phyloP scores from a whole-genome alignment of 441 rosid species.

The Kokia cookei region DNA sequence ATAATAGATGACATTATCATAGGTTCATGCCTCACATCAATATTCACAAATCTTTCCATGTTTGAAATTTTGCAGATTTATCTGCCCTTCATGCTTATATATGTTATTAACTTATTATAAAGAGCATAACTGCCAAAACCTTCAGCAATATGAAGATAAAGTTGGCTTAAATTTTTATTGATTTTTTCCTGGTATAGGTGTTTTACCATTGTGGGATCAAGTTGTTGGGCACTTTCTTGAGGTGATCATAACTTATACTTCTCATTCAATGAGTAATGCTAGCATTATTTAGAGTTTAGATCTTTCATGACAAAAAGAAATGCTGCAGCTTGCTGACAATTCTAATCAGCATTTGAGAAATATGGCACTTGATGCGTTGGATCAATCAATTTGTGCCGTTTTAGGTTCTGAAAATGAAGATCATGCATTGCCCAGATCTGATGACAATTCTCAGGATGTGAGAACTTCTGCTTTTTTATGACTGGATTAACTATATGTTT shows the following conservation, averaged over 20 bases:
- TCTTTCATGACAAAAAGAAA: constrained; percentile 29
- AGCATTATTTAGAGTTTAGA: constrained; percentile 13
- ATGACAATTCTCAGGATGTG: constrained; percentile 47
- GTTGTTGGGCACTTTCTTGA: constrained; percentile 89
- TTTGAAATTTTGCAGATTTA: not conserved
- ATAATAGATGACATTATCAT: not conserved
- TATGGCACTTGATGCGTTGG: constrained; percentile 93
- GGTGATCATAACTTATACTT: constrained; percentile 40
- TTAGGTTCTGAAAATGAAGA: constrained; percentile 79
- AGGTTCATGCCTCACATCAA: not conserved
- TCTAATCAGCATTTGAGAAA: constrained; percentile 76
- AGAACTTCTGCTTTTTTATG: constrained; percentile 25
- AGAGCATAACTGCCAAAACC: not conserved
- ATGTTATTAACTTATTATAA: not conserved
- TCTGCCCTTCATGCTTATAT: not conserved
- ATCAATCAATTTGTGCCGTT: constrained; percentile 90
- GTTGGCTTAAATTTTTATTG: not conserved
- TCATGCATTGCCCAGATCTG: constrained; percentile 33
- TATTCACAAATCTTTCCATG: not conserved
- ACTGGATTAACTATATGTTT: constrained; percentile 11
- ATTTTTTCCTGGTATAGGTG: constrained; percentile 47
- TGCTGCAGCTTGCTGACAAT: constrained; percentile 87
- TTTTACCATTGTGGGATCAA: constrained; percentile 94
- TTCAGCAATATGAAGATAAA: not conserved
- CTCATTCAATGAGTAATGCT: constrained; percentile 16